Evolutionary conservation across 2,329 filamentous ascomycete species (phyloP).

Genomic region (Aspergillus sp.): DNA sequence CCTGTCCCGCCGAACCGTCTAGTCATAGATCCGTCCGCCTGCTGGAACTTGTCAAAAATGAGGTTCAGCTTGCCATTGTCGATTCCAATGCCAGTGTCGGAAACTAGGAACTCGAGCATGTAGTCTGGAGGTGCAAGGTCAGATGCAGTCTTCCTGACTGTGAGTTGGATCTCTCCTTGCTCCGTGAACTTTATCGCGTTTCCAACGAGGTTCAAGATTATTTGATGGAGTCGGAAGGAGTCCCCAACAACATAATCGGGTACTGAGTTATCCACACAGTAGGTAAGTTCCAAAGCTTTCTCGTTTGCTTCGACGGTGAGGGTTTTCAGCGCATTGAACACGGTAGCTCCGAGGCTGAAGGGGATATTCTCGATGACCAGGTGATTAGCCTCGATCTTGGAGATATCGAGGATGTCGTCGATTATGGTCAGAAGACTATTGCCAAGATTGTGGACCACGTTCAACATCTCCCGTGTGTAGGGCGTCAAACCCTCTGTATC

Average conservation of each 20-base stretch:
- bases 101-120: constrained; percentile 92
- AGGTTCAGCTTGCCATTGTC: constrained; percentile 92
- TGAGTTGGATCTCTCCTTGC: constrained; percentile 90
- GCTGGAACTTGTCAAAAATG: constrained; percentile 99
- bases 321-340: constrained; percentile 98
- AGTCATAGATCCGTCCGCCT: constrained; percentile 97
- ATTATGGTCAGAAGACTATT: constrained; percentile 97
- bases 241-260: constrained; percentile 95
- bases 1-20: constrained; percentile 95
- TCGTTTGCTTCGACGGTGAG: constrained; percentile 95
- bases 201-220: constrained; percentile 94
- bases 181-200: constrained; percentile 99
- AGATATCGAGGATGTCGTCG: constrained; percentile 74
- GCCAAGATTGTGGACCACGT: constrained; percentile 94
- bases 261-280: constrained; percentile 89
- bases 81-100: constrained; percentile 95
- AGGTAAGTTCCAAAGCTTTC: constrained; percentile 88
- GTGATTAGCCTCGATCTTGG: constrained; percentile 85
- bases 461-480: constrained; percentile 96
- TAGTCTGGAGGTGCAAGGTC: constrained; percentile 75
- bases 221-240: constrained; percentile 92
- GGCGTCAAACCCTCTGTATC: constrained; percentile 93
- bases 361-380: constrained; percentile 99
- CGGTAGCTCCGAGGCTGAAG: constrained; percentile 88
- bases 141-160: constrained; percentile 74